Base-by-base conservation (phyloP, 1,284 basidiomycete species). In the Pyrrhoderma lamaoense region DNA sequence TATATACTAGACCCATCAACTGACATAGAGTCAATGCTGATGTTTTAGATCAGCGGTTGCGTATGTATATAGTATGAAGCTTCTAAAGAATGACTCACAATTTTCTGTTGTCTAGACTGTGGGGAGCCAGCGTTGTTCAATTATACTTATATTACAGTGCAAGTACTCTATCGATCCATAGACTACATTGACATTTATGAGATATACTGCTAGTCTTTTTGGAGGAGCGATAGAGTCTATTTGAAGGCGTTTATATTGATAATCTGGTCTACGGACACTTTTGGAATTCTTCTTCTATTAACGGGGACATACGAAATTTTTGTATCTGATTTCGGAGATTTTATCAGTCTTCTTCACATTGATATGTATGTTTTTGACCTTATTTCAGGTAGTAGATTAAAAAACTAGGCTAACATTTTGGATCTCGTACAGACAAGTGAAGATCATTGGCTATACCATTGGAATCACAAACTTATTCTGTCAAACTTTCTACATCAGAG, bases 61-160 rank as follows among this genome's bases (percentile, higher is more conserved):
- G 27, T 31, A 31, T 5, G 27, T 31, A 31, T 31, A 31, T 31
- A 31, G n/a, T n/a, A n/a, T 11, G 27, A 5, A 31, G 5, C 11
- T 31, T 31, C 27, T 5, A 31, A 31, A 11, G 11, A 31, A 31
- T 31, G 5, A 31, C 27, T 31, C 27, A 31, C 11, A 31, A 11
- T 31, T 31, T 31, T 31, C n/a, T 31, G 27, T 31, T 31, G 27
- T 31, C 27, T 31, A 54, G 52, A n/a, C 36, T 54, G 14, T 54
- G 52, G 52, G 48, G 52, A 5, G 36, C 43, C 8, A 48, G 52
- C 8, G 35, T 23, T 22, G 27, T 54, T 11, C 52, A 54, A 36
- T 16, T 54, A 21, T 54, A 54, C 18, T 49, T 43, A 21, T 54
- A 54, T 45, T 46, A 34, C 38, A 42, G 51, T 35, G 53, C 47